These are phyloP conservation scores for Ophiocordyceps australis DNA, from an alignment of 2,329 filamentous ascomycete species.

Conservation along the genomic window DNA sequence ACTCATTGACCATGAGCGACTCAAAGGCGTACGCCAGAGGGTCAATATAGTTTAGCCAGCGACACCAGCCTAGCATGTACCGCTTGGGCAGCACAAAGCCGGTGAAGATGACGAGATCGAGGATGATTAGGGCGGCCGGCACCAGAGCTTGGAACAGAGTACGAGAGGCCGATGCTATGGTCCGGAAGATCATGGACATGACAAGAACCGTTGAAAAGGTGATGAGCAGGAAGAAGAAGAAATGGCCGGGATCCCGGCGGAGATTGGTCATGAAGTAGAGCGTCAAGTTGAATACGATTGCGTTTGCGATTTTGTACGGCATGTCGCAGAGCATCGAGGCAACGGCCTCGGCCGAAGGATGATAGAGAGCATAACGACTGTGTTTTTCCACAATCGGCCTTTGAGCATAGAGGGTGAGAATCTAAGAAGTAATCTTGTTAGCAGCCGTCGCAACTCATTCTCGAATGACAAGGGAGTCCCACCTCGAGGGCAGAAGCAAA, in stretches of 20 bases:
- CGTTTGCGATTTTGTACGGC: constrained; percentile 59
- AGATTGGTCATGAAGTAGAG: constrained; percentile 83
- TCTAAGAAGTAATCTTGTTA: constrained; percentile 32
- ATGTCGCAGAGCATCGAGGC: constrained; percentile 75
- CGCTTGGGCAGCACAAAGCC: constrained; percentile 47
- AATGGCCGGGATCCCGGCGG: constrained; percentile 51
- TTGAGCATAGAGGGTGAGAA: constrained; percentile 73
- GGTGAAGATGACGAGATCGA: constrained; percentile 51
- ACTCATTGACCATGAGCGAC: constrained; percentile 69
- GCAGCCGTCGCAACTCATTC: too few relatives aligned
- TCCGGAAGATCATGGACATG: constrained; percentile 79
- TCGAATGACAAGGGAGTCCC: constrained; percentile 6
- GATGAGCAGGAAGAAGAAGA: constrained; percentile 75
- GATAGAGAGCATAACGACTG: constrained; percentile 69
- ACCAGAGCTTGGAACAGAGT: constrained; percentile 49
- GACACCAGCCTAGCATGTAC: constrained; percentile 65
- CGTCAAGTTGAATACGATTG: constrained; percentile 58
- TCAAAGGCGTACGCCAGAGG: constrained; percentile 71
- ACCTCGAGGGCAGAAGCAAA: constrained; percentile 64
- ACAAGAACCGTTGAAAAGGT: constrained; percentile 54
- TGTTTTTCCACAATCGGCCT: constrained; percentile 89
- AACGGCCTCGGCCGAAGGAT: constrained; percentile 75
- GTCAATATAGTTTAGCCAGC: constrained; percentile 71
- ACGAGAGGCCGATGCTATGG: constrained; percentile 58
- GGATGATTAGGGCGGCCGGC: constrained; percentile 40